A percentile compares a stretch with the other conserved stretches of the same genome.
Conservation (phyloP, 495 filamentous ascomycete species). For the Xylaria curta region DNA sequence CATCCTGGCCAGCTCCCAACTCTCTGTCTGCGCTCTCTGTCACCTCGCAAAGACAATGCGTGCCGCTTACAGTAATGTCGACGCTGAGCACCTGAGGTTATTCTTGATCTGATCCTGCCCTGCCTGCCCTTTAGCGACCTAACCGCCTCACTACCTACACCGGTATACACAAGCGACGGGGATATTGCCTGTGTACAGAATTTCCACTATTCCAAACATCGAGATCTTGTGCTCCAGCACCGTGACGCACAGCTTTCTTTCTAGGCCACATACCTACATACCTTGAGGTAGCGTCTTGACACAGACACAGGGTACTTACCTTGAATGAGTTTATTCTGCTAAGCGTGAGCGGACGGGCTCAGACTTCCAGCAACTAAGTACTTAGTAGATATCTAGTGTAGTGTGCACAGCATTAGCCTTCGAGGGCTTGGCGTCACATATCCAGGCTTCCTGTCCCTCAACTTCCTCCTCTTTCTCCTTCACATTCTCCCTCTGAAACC, state of each 20-base stretch:
- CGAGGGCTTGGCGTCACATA: conserved; percentile 39
- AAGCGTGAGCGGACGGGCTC: conserved; percentile 12
- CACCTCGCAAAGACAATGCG: neutral
- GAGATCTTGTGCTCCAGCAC: conserved; percentile 18
- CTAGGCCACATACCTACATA: neutral
- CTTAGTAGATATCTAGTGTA: neutral
- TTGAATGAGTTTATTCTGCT: conserved; percentile 1
- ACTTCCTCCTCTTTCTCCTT: conserved; percentile 10
- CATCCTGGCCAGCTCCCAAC: conserved; percentile 1
- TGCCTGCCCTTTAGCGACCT: neutral
- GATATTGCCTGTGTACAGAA: conserved; percentile 18
- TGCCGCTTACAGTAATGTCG: neutral
- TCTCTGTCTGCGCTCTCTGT: neutral
- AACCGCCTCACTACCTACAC: neutral
- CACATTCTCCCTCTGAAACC: conserved; percentile 6
- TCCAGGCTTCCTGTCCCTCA: conserved; percentile 34
- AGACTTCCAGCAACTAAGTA: neutral
- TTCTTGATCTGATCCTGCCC: neutral
- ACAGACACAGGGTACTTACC: too few relatives aligned
- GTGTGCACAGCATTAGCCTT: conserved; percentile 27
- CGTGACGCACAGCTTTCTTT: conserved; percentile 10
- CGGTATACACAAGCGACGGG: conserved; percentile 9
- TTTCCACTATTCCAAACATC: conserved; percentile 17
- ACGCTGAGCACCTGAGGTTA: neutral
- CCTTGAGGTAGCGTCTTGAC: neutral